Percentiles rank a stretch among this genome's conserved stretches.
phyloP scores from a whole-genome alignment of 306 rosid species.

The Medicago arabica region DNA sequence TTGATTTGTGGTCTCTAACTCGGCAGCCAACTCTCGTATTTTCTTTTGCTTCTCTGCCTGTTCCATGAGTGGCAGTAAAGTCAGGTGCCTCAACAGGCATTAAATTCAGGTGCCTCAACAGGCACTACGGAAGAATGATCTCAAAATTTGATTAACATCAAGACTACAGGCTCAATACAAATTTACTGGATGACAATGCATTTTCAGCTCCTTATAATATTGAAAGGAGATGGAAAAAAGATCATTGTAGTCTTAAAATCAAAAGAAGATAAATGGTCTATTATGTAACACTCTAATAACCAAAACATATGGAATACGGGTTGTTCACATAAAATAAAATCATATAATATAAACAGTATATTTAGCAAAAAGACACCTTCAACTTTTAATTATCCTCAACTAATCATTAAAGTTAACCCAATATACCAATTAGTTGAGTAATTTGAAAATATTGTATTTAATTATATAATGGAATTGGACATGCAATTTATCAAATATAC shows the following conservation, averaged over 20 bases:
- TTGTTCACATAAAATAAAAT: background rate
- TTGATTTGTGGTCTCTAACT: slow-evolving; percentile 74
- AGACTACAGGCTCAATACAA: slow-evolving; percentile 14
- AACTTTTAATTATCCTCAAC: background rate
- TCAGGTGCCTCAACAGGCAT: background rate
- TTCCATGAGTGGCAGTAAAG: slow-evolving; percentile 27
- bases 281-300: background rate
- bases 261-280: background rate
- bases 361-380: background rate
- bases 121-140: background rate
- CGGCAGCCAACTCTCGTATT: slow-evolving; percentile 70
- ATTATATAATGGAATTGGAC: background rate
- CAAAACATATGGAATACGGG: slow-evolving; percentile 1
- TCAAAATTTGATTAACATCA: slow-evolving; percentile 15
- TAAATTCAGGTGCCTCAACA: background rate
- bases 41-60: slow-evolving; percentile 84
- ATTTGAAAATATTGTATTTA: slow-evolving; percentile 1
- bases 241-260: slow-evolving; percentile 10
- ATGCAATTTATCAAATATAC: background rate
- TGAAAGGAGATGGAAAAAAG: slow-evolving; percentile 8
- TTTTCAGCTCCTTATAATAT: slow-evolving; percentile 19
- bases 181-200: slow-evolving; percentile 5
- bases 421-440: slow-evolving; percentile 3
- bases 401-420: slow-evolving; percentile 1
- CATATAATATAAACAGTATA: background rate